phyloP scores from a whole-genome alignment of 257 asterid species.

The Rehmannia glutinosa region DNA sequence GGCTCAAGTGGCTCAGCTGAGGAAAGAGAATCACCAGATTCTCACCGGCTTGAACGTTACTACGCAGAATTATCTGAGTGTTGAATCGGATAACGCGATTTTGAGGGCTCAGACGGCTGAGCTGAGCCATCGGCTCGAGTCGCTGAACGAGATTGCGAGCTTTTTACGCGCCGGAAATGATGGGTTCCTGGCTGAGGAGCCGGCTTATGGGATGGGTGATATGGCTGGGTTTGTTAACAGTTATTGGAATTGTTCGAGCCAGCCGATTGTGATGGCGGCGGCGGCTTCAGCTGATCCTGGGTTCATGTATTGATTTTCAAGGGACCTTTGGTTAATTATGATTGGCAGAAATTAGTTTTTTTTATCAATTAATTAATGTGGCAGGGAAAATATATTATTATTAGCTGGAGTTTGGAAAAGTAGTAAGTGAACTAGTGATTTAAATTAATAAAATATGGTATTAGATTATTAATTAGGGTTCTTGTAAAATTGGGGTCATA shows the following conservation, averaged over 20 bases:
- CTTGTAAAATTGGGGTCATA: constrained; percentile 16
- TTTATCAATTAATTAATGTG: background rate
- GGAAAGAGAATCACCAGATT: constrained; percentile 58
- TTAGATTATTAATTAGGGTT: constrained; percentile 12
- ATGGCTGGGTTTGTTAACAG: constrained; percentile 27
- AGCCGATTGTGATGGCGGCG: constrained; percentile 51
- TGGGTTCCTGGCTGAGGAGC: constrained; percentile 15
- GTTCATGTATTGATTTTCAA: constrained; percentile 29
- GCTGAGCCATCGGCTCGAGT: constrained; percentile 67
- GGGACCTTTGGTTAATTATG: background rate
- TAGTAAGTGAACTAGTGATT: background rate
- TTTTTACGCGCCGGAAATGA: constrained; percentile 24
- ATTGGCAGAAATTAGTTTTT: background rate
- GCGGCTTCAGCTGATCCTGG: constrained; percentile 53
- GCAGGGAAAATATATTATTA: too few relatives aligned
- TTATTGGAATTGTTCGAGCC: constrained; percentile 56
- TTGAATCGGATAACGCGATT: constrained; percentile 78
- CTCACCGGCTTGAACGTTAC: constrained; percentile 42
- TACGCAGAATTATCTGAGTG: constrained; percentile 40
- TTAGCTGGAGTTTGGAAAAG: constrained; percentile 15
- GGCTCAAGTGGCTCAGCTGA: constrained; percentile 52
- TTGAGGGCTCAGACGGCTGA: constrained; percentile 77
- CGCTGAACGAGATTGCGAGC: constrained; percentile 52
- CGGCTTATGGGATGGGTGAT: constrained; percentile 26
- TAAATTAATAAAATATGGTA: constrained; percentile 14